Evolutionary conservation across 176 grass and related monocot species (phyloP).

Genomic region (Oropetium thomaeum): DNA sequence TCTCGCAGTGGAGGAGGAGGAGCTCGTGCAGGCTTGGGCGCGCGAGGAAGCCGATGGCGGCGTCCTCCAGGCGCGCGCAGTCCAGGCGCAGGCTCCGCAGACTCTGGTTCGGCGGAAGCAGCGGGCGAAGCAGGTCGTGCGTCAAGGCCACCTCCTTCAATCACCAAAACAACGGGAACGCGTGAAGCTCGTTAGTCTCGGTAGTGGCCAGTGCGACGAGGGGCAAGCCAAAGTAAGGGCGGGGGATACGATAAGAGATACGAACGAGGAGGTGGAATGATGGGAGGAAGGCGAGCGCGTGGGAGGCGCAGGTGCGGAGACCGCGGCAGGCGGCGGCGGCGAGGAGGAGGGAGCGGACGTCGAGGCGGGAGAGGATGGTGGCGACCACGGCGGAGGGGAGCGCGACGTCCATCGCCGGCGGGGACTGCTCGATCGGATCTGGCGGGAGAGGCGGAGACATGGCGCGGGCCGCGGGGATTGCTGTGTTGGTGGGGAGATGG

Average conservation of each 20-base stretch:
- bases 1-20: constrained; percentile 69
- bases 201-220: not conserved
- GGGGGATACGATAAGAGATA: not conserved
- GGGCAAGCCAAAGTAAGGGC: not conserved
- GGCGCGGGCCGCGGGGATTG: constrained; percentile 1
- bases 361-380: constrained; percentile 86
- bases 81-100: constrained; percentile 78
- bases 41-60: constrained; percentile 50
- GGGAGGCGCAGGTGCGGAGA: constrained; percentile 56
- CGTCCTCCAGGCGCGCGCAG: constrained; percentile 66
- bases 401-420: constrained; percentile 51
- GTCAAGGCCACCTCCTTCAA: constrained; percentile 71
- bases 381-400: constrained; percentile 69
- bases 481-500: constrained; percentile 4
- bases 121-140: constrained; percentile 52
- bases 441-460: constrained; percentile 27
- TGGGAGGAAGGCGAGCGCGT: constrained; percentile 72
- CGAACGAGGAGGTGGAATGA: constrained; percentile 76
- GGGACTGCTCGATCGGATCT: constrained; percentile 57
- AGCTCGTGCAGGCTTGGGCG: constrained; percentile 75
- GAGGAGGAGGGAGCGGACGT: constrained; percentile 72
- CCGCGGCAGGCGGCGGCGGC: constrained; percentile 60
- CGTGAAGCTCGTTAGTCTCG: not conserved
- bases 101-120: constrained; percentile 62
- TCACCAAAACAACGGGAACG: constrained; percentile 11